A percentile compares a stretch with the other conserved stretches of the same genome.
These are phyloP conservation scores for Penicillium aurantiogriseum DNA, from an alignment of 2,329 filamentous ascomycete species.

Conservation along the genomic window DNA sequence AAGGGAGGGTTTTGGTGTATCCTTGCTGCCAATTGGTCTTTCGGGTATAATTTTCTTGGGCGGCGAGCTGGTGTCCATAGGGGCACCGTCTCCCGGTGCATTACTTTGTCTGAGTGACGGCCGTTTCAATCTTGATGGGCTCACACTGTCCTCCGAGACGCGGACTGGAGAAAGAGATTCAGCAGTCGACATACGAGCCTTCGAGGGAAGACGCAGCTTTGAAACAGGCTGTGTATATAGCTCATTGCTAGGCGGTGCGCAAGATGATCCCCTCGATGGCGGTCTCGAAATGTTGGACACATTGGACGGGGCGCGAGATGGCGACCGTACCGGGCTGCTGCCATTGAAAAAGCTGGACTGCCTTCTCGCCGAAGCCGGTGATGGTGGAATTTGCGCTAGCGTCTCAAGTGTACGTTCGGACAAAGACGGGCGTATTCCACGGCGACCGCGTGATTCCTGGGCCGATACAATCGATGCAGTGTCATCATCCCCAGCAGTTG, in stretches of 20 bases:
- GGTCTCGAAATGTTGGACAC: constrained; percentile 49
- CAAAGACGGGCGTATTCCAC: constrained; percentile 44
- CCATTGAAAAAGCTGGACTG: constrained; percentile 71
- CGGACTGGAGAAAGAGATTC: constrained; percentile 22
- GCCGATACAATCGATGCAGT: background rate
- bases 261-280: constrained; percentile 46
- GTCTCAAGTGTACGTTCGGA: constrained; percentile 86
- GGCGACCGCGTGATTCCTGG: constrained; percentile 25
- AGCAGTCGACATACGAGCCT: constrained; percentile 30
- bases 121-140: constrained; percentile 25
- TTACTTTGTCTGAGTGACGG: constrained; percentile 24
- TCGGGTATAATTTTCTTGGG: constrained; percentile 16
- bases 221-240: constrained; percentile 42
- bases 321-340: constrained; percentile 59
- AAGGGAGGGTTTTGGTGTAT: constrained; percentile 49
- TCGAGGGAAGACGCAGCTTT: constrained; percentile 35
- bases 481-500: constrained; percentile 13
- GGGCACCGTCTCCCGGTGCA: constrained; percentile 9
- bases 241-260: constrained; percentile 55
- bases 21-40: constrained; percentile 47
- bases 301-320: constrained; percentile 63
- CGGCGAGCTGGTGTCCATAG: constrained; percentile 17
- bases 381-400: constrained; percentile 72
- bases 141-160: constrained; percentile 22
- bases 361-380: constrained; percentile 66